Evolutionary conservation across 768 basidiomycete genomes (phyloP).

Genomic region (Trametes cinnabarina): DNA sequence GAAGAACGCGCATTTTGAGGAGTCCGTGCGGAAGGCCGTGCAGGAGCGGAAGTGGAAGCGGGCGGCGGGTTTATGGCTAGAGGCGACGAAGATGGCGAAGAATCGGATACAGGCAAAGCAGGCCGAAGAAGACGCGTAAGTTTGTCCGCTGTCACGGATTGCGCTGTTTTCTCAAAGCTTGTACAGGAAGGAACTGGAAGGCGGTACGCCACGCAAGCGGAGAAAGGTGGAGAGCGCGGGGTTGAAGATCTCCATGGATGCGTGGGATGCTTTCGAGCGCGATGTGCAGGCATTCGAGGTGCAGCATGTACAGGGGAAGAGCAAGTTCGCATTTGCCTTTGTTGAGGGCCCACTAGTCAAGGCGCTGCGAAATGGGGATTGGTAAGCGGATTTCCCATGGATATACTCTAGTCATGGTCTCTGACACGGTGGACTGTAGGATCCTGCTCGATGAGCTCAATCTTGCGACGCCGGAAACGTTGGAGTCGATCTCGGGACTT

Average conservation of each 20-base stretch:
- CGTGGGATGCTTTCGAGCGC: slow-evolving; percentile 67
- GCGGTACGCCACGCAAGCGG: slow-evolving; percentile 61
- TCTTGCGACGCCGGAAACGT: slow-evolving; percentile 87
- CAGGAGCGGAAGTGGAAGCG: slow-evolving; percentile 84
- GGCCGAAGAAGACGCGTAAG: slow-evolving; percentile 28
- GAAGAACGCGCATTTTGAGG: slow-evolving; percentile 86
- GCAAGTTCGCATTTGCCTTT: slow-evolving; percentile 91
- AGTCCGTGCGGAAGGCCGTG: slow-evolving; percentile 77
- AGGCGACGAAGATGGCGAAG: slow-evolving; percentile 66
- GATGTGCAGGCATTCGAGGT: slow-evolving; percentile 81
- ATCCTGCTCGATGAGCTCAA: slow-evolving; percentile 96
- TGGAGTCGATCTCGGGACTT: slow-evolving; percentile 89
- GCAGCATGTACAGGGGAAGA: slow-evolving; percentile 83
- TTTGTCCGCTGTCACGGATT: neutral
- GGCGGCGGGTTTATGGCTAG: slow-evolving; percentile 79
- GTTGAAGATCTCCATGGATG: slow-evolving; percentile 43
- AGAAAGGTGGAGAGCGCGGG: slow-evolving; percentile 55
- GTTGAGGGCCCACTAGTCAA: slow-evolving; percentile 95
- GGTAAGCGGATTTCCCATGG: slow-evolving; percentile 73
- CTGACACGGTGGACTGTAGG: too few relatives aligned
- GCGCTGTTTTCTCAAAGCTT: too few relatives aligned
- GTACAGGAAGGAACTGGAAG: slow-evolving; percentile 33
- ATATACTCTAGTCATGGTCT: too few relatives aligned
- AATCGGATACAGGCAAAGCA: slow-evolving; percentile 51
- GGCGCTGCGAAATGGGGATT: slow-evolving; percentile 84